Conservation (phyloP, 2,329 filamentous ascomycete genomes). For the Monilinia aucupariae region DNA sequence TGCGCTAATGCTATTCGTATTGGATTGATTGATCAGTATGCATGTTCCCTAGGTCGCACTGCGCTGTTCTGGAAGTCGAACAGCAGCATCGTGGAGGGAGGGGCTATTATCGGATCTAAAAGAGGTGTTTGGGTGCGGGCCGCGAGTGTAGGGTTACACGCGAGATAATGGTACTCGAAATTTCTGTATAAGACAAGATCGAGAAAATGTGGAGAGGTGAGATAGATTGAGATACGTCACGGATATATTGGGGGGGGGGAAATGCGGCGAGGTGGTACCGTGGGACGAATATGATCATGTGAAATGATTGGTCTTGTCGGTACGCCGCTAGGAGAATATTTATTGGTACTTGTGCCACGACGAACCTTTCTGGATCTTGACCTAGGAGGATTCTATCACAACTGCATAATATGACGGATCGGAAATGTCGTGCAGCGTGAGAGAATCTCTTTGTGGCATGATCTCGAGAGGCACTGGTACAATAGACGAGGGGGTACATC, state of each 20-base stretch:
- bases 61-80: conserved; percentile 1
- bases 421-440: conserved; percentile 6
- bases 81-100: neutral
- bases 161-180: conserved; percentile 3
- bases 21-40: conserved; percentile 8
- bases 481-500: conserved; percentile 5
- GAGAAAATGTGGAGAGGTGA: conserved; percentile 9
- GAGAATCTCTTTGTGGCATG: conserved; percentile 8
- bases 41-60: conserved; percentile 6
- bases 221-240: conserved; percentile 2
- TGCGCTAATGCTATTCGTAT: conserved; percentile 9
- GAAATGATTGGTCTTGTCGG: conserved; percentile 10
- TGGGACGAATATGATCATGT: conserved; percentile 17
- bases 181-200: neutral
- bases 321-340: conserved; percentile 11
- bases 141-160: conserved; percentile 10
- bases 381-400: conserved; percentile 7
- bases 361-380: conserved; percentile 4
- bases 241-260: neutral
- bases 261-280: conserved; percentile 6
- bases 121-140: conserved; percentile 6
- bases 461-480: conserved; percentile 5
- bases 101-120: neutral
- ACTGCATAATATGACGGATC: conserved; percentile 9
- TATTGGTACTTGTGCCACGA: conserved; percentile 7